Conservation (phyloP, 192 early-diverging fungal genomes). For the Lunasporangiospora selenospora region DNA sequence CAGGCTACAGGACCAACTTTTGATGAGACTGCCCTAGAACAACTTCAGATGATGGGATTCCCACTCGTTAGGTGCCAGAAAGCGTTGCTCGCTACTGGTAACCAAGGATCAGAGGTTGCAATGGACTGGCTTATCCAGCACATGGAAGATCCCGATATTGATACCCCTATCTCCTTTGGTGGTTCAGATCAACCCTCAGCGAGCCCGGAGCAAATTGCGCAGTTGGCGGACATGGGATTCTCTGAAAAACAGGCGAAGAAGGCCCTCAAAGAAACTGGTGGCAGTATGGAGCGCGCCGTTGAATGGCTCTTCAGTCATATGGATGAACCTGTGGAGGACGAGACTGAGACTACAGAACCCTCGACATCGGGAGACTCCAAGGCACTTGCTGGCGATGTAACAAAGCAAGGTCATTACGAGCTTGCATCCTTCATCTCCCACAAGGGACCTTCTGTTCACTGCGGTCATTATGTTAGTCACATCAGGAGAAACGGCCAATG, state of each 20-base stretch:
- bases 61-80: conserved; percentile 83
- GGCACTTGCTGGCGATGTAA: conserved; percentile 39
- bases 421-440: conserved; percentile 91
- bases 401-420: conserved; percentile 62
- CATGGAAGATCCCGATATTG: conserved; percentile 95
- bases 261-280: conserved; percentile 84
- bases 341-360: background rate
- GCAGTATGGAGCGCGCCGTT: conserved; percentile 88
- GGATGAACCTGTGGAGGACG: conserved; percentile 66
- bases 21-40: conserved; percentile 73
- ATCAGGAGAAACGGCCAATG: conserved; percentile 76
- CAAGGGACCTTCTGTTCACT: conserved; percentile 94
- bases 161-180: conserved; percentile 63
- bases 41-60: conserved; percentile 94
- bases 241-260: conserved; percentile 74
- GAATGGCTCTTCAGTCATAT: conserved; percentile 95
- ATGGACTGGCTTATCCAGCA: conserved; percentile 97
- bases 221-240: conserved; percentile 95
- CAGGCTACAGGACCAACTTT: conserved; percentile 51
- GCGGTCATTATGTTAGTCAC: conserved; percentile 96
- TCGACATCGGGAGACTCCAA: background rate
- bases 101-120: conserved; percentile 81
- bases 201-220: conserved; percentile 55
- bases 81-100: conserved; percentile 83
- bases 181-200: conserved; percentile 7